Conservation (phyloP, 768 basidiomycete genomes). For the Podaxis carcinomalis region DNA sequence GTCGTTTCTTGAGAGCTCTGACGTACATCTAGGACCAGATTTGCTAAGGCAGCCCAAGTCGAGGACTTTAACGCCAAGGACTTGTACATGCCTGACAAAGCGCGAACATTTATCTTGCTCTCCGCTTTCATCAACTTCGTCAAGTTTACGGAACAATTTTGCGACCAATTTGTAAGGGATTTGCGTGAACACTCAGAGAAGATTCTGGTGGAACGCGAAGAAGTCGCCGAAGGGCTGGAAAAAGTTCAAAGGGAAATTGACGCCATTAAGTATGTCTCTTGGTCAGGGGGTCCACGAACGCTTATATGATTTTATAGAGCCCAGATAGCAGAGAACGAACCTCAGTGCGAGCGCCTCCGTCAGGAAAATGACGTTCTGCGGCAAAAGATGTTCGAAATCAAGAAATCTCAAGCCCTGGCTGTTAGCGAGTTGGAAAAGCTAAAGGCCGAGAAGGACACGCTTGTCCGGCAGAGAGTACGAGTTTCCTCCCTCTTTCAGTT, state of each 20-base stretch:
- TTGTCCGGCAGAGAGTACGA: constrained; percentile 62
- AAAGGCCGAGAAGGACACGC: constrained; percentile 63
- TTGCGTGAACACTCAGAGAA: constrained; percentile 56
- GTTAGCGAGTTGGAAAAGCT: constrained; percentile 66
- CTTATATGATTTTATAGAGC: constrained; percentile 34
- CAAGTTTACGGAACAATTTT: constrained; percentile 78
- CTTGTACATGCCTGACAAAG: constrained; percentile 64
- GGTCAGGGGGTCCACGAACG: neutral
- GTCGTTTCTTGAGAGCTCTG: neutral
- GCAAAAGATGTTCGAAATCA: constrained; percentile 64
- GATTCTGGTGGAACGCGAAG: constrained; percentile 59
- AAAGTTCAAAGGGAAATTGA: constrained; percentile 50
- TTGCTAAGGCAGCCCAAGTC: constrained; percentile 69
- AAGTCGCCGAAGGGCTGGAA: constrained; percentile 41
- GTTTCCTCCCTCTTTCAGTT: neutral
- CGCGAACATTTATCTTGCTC: constrained; percentile 70
- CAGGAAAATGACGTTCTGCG: constrained; percentile 59
- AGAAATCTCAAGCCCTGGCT: constrained; percentile 54
- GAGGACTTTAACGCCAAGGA: constrained; percentile 78
- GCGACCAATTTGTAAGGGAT: constrained; percentile 54
- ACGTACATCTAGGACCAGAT: constrained; percentile 44
- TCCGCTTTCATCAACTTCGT: constrained; percentile 93
- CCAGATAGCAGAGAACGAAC: constrained; percentile 65
- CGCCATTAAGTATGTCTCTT: constrained; percentile 47
- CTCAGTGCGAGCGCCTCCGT: constrained; percentile 55